Base-by-base conservation (phyloP, 495 filamentous ascomycete species). In the Peziza echinospora region DNA sequence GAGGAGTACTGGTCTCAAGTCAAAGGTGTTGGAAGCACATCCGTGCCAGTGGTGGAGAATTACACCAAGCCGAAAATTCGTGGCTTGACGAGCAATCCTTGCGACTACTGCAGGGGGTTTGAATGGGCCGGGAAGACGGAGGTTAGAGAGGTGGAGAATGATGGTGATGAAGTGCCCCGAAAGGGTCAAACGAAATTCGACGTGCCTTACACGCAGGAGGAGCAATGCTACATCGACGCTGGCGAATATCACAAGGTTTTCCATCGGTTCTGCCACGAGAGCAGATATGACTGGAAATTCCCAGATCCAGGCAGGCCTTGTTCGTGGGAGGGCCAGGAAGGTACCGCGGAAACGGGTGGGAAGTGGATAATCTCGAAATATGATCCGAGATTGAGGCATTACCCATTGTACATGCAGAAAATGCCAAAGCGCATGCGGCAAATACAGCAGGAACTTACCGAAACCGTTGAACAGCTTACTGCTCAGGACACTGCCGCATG, bases 231-330 rank as follows among this genome's bases (percentile, higher is more conserved):
- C 42, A 50, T 59, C 19, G 26, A 22, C 9, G 24, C 22, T 6
- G 43, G 39, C 3, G 43, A 53, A 16, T 47, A 46, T 39, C 41
- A 50, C 34, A 48, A 47, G 16, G 22, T 59, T 8, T 59, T 55
- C 22, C 49, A 55, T 28, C 54, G 56, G 8, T 59, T 56, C 45
- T 59, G 56, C 40, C 52, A 59, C n/a, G 56, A 59, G 39, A 59
- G 55, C 5, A 56, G 56, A 7, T 59, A 56, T 45, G 56, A 59
- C 28, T 59, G 56, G 56, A 41, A 59, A n/a, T 59, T 59, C n/a
- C 49, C 48, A 23, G 48, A 60, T 11, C 56, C 56, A 26, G 16
- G 28, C 2, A 34, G 2, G 28, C 28, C 28, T 16, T 34, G 28
- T 34, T 34, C 28, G 28, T 34, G 28, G 28, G 28, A 34, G 28